Evolutionary conservation across 2,329 filamentous ascomycete genomes (phyloP).

Genomic region (Huntiella moniliformis): DNA sequence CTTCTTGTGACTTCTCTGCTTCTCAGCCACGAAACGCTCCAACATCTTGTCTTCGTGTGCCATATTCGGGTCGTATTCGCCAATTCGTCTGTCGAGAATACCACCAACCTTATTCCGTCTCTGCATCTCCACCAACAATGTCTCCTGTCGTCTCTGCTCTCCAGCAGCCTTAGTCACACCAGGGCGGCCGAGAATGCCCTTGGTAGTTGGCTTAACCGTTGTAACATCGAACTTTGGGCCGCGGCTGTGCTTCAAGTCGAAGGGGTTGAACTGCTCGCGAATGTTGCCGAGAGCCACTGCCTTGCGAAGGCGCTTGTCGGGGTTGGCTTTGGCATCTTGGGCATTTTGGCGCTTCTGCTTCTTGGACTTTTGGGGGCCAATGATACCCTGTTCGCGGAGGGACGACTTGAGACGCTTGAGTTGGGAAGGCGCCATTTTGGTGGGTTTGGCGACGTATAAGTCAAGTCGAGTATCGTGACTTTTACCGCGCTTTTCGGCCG

Average conservation of each 20-base stretch:
- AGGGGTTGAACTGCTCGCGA: constrained; percentile 93
- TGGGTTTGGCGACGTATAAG: constrained; percentile 7
- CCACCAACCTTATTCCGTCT: constrained; percentile 78
- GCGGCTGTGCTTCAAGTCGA: constrained; percentile 72
- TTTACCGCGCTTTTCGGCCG: too few relatives aligned
- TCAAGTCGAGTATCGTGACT: too few relatives aligned
- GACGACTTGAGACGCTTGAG: constrained; percentile 89
- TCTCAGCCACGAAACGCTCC: constrained; percentile 77
- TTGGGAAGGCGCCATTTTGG: constrained; percentile 79
- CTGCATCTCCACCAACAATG: constrained; percentile 77
- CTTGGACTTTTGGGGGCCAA: constrained; percentile 83
- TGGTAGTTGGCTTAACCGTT: constrained; percentile 39
- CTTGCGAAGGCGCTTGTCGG: constrained; percentile 57
- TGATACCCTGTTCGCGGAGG: constrained; percentile 71
- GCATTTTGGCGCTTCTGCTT: constrained; percentile 69
- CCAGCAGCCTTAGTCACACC: constrained; percentile 69
- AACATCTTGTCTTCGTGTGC: constrained; percentile 82
- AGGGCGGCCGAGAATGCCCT: constrained; percentile 52
- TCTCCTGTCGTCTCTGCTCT: constrained; percentile 69
- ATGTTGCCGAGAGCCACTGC: constrained; percentile 66
- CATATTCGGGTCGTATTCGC: constrained; percentile 89
- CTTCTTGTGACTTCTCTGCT: constrained; percentile 59
- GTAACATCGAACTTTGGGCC: constrained; percentile 76
- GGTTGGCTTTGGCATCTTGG: constrained; percentile 43
- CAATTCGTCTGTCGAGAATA: constrained; percentile 81